Evolutionary conservation across 2,329 filamentous ascomycete genomes (phyloP), one percentile per base, ranked within the genome.

Genomic region (Colletotrichum eleusines): DNA sequence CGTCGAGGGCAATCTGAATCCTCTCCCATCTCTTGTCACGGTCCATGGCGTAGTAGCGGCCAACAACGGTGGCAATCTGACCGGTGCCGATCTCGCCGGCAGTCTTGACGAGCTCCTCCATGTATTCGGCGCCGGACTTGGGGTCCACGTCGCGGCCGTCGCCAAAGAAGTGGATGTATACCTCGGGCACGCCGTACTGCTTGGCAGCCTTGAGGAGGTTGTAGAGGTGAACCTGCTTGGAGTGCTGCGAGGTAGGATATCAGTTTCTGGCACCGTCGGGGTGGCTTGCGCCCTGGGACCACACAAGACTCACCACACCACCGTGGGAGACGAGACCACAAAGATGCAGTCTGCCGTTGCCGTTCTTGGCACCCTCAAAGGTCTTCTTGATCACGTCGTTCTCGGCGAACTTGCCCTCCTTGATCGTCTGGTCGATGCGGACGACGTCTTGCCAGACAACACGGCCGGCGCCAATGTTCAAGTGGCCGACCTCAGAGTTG

Each of bases 371-470:
- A 61, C 88, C 85, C 79, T 92, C 87, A 81, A 98, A 92, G 28
- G 91, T 90, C 77, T 87, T 85, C 83, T 91, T 91, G 81, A 99
- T 90, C 74, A 92, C 94, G 68, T 91, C 85, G 75, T 94, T 91
- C 80, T 92, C 87, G 82, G 90, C 88, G 77, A 98, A 82, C 81
- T 97, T 90, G 74, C 89, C 90, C 77, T 94, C 94, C 88, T 95
- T 96, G 85, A 97, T 91, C 51, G 92, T 92, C 84, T 92, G 92
- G 82, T 98, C 96, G 84, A 99, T 99, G 78, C 96, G 93, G 75
- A 99, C 96, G 74, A 97, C 94, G 81, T 96, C 95, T 83, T 99
- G 96, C 96, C 96, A 99, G 77, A 99, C 96, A 72, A 99, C 96
- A 78, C 96, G 90, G 69, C 96, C 96, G 71, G 96, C 96, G 77